These are phyloP conservation scores for Onygenales sp. DNA, from an alignment of 2,329 filamentous ascomycete species.

Conservation along the genomic window DNA sequence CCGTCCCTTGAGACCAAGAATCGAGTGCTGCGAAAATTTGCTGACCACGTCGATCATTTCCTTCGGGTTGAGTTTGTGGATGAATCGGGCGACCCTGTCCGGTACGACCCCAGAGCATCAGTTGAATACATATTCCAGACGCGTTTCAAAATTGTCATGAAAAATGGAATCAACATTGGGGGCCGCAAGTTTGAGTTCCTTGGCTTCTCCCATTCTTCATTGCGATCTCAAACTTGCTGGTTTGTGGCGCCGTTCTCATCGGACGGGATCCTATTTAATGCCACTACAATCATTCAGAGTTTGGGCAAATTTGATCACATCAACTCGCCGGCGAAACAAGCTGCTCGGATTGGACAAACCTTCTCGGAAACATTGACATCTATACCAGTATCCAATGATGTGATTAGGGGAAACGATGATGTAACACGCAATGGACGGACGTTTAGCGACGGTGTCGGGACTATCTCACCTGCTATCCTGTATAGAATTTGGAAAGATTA, in stretches of 20 bases:
- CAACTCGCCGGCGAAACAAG: slow-evolving; percentile 46
- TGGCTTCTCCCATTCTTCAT: slow-evolving; percentile 70
- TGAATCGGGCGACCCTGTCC: slow-evolving; percentile 58
- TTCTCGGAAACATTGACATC: slow-evolving; percentile 67
- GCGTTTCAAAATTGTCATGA: slow-evolving; percentile 54
- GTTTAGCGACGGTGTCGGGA: slow-evolving; percentile 75
- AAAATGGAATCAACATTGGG: slow-evolving; percentile 52
- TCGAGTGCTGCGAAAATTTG: slow-evolving; percentile 59
- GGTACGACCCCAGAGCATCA: slow-evolving; percentile 44
- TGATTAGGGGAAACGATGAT: slow-evolving; percentile 18
- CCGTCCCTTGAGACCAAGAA: slow-evolving; percentile 56
- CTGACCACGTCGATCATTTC: slow-evolving; percentile 52
- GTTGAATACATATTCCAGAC: slow-evolving; percentile 43
- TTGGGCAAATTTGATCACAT: slow-evolving; percentile 46
- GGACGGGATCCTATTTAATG: slow-evolving; percentile 21
- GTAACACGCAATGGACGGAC: slow-evolving; percentile 41
- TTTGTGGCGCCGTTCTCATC: slow-evolving; percentile 41
- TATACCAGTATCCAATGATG: slow-evolving; percentile 36
- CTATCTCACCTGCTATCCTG: slow-evolving; percentile 54
- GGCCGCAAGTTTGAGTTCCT: slow-evolving; percentile 57
- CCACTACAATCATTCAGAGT: slow-evolving; percentile 32
- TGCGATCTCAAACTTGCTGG: slow-evolving; percentile 62
- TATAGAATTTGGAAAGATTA: slow-evolving; percentile 47
- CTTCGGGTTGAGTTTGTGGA: slow-evolving; percentile 64
- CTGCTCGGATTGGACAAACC: slow-evolving; percentile 52